Base-by-base conservation (phyloP, 805 yeast species). In the Sungouiella thailandica region DNA sequence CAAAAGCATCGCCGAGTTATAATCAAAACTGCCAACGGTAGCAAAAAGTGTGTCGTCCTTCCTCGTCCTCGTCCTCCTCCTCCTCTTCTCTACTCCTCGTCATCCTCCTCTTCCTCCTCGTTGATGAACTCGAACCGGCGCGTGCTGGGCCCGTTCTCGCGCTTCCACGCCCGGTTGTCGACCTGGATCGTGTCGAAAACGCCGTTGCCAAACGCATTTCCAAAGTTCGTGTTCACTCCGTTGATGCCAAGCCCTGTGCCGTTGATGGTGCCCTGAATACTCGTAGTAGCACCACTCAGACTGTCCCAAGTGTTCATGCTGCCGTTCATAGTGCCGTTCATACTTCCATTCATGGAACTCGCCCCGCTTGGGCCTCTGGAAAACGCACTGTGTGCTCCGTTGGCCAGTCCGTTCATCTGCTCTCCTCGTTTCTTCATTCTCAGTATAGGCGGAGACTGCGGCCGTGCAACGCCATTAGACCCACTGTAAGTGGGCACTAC, bases 361-460 rank as follows among this genome's bases (percentile, higher is more conserved):
- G n/a, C n/a, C n/a, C n/a, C n/a, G n/a, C n/a, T n/a, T n/a, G n/a
- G n/a, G n/a, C n/a, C n/a, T n/a, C n/a, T n/a, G 22, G 22, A 7
- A 19, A 19, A 19, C 9, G 9, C 22, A 9, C 22, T 19, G 22
- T 19, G 7, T 7, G 9, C 9, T 7, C 22, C 22, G n/a, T n/a
- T n/a, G 7, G 8, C 22, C 22, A 7, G 7, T 7, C 22, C 22
- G 22, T 9, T 9, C 22, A 19, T 19, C 8, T 19, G 7, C n/a
- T n/a, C n/a, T n/a, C n/a, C n/a, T n/a, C n/a, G n/a, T n/a, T n/a
- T n/a, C n/a, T n/a, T n/a, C n/a, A n/a, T n/a, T n/a, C n/a, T n/a
- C n/a, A n/a, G n/a, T 7, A 53, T 41, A 5, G 60, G 59, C 7
- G 61, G 61, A 15, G 59, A 53, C 23, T 49, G 46, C 5, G 59